A percentile compares a stretch with the other conserved stretches of the same genome.
These are phyloP conservation scores for Mycena venus DNA, from an alignment of 768 basidiomycete species.

Conservation along the genomic window DNA sequence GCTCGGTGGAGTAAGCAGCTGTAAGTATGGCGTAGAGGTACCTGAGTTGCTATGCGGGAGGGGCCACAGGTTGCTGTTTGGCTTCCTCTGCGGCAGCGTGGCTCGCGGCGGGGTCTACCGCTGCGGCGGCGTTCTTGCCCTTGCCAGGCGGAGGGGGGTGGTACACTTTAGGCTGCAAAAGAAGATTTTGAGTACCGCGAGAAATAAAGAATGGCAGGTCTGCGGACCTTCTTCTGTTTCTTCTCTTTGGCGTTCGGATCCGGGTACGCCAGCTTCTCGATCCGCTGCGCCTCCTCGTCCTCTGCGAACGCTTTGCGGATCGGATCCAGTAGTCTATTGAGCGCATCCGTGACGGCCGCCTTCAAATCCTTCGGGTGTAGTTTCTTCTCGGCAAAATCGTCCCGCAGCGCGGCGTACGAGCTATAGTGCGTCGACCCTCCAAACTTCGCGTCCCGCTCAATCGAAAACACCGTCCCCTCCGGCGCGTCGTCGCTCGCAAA, in stretches of 20 bases:
- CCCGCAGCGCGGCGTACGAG: conserved; percentile 73
- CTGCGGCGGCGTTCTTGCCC: conserved; percentile 66
- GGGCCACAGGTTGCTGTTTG: neutral
- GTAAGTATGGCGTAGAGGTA: neutral
- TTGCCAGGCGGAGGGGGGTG: conserved; percentile 88
- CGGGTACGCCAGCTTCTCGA: conserved; percentile 88
- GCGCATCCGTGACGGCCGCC: conserved; percentile 76
- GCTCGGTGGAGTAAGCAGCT: neutral
- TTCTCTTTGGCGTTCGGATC: conserved; percentile 58
- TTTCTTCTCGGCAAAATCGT: conserved; percentile 82
- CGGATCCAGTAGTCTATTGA: conserved; percentile 83
- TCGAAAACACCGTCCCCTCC: conserved; percentile 84
- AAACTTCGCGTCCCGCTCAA: conserved; percentile 83
- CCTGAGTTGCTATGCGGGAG: conserved; percentile 20
- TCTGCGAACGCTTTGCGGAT: conserved; percentile 83
- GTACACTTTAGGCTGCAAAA: conserved; percentile 78
- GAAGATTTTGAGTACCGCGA: neutral
- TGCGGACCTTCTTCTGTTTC: conserved; percentile 74
- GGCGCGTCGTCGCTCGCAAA: conserved; percentile 82
- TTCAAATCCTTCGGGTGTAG: conserved; percentile 95
- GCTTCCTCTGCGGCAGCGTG: conserved; percentile 11
- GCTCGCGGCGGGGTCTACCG: conserved; percentile 22
- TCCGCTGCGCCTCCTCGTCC: conserved; percentile 84
- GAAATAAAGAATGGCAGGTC: neutral
- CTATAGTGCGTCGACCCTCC: conserved; percentile 86